These are phyloP conservation scores for Psilocybe subaeruginosa DNA, from an alignment of 768 basidiomycete genomes.

Conservation along the genomic window DNA sequence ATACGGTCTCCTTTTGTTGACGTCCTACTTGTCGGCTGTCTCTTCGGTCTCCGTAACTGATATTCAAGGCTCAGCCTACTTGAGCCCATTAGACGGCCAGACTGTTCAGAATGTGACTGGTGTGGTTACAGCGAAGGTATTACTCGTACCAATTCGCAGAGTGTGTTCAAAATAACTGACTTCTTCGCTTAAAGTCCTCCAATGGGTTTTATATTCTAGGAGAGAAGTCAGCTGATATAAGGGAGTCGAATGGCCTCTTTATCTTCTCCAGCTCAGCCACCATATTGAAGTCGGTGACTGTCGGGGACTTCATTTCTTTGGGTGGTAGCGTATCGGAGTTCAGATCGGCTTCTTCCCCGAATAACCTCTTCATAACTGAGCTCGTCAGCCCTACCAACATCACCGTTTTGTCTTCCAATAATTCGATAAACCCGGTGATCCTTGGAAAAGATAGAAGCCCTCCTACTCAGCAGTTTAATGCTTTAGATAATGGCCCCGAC, in stretches of 20 bases:
- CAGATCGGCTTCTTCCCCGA: slow-evolving; percentile 42
- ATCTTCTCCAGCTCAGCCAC: slow-evolving; percentile 48
- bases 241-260: slow-evolving; percentile 53
- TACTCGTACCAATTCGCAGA: not conserved
- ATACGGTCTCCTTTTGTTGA: slow-evolving; percentile 29
- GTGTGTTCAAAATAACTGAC: not conserved
- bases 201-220: slow-evolving; percentile 54
- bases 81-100: slow-evolving; percentile 48
- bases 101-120: slow-evolving; percentile 51
- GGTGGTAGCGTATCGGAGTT: slow-evolving; percentile 52
- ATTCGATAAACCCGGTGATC: slow-evolving; percentile 49
- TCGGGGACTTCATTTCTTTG: slow-evolving; percentile 53
- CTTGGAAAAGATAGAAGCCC: slow-evolving; percentile 57
- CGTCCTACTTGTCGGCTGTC: slow-evolving; percentile 30
- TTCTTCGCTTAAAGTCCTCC: slow-evolving; percentile 32
- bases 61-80: slow-evolving; percentile 52
- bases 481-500: slow-evolving; percentile 54
- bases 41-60: slow-evolving; percentile 45
- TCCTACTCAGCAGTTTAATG: slow-evolving; percentile 49
- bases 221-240: slow-evolving; percentile 43
- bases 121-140: slow-evolving; percentile 56
- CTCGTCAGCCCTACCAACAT: slow-evolving; percentile 47
- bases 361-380: slow-evolving; percentile 55
- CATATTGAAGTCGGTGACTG: slow-evolving; percentile 37
- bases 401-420: slow-evolving; percentile 43